A percentile compares a stretch with the other conserved stretches of the same genome.
Conservation (phyloP, 495 filamentous ascomycete genomes). For the Hypomontagnella monticulosa region DNA sequence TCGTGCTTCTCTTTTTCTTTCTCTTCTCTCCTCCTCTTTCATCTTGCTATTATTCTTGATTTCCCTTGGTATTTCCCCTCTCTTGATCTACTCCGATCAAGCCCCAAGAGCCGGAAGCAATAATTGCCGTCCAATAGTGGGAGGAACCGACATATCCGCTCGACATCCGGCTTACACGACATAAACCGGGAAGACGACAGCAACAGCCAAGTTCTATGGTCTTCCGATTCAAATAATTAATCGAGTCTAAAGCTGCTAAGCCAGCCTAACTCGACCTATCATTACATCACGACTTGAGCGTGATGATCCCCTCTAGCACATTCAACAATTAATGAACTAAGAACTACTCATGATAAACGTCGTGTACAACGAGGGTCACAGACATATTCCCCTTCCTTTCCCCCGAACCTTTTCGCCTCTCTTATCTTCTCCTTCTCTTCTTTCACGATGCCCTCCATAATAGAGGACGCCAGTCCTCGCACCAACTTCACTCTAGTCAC, state of each 20-base stretch:
- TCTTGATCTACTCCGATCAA: background rate
- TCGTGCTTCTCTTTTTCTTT: constrained; percentile 6
- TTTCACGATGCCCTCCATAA: constrained; percentile 36
- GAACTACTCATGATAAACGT: constrained; percentile 21
- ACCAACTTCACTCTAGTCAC: constrained; percentile 36
- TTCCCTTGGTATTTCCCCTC: constrained; percentile 8
- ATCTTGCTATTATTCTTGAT: constrained; percentile 1
- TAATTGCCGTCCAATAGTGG: constrained; percentile 25
- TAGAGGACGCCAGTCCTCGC: constrained; percentile 34
- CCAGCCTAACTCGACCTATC: background rate
- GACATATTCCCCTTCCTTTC: constrained; percentile 12
- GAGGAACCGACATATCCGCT: background rate
- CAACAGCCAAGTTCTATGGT: background rate
- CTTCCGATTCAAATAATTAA: background rate
- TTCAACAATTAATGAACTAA: background rate
- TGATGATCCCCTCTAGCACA: constrained; percentile 5
- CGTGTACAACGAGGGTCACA: constrained; percentile 6
- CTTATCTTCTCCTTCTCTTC: background rate
- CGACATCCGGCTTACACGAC: constrained; percentile 8
- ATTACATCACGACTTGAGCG: background rate
- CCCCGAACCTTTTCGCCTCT: constrained; percentile 9
- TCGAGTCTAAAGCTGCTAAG: background rate
- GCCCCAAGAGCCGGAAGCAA: constrained; percentile 26
- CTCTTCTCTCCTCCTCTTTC: constrained; percentile 17
- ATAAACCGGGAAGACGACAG: constrained; percentile 5